Base-by-base conservation (phyloP, 495 filamentous ascomycete species). In the Hypoxylon cercidicola region DNA sequence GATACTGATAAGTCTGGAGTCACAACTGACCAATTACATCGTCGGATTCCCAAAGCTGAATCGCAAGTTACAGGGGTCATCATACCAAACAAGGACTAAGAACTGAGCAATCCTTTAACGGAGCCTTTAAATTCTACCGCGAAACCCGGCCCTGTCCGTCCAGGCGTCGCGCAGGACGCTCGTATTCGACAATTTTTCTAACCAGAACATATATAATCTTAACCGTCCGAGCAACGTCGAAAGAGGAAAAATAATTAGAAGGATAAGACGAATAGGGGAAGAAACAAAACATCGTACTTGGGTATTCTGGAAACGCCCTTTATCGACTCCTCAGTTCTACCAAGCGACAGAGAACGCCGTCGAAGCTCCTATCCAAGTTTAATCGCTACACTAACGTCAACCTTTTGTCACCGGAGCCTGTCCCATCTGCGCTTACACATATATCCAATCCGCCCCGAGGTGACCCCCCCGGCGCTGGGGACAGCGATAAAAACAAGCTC, bases 61-160 rank as follows among this genome's bases (percentile, higher is more conserved):
- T 57, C 55, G 39, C 48, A 49, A 41, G 35, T 58, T 61, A 60
- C 60, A 64, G 55, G 65, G 65, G 65, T 28, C 8, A 47, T n/a
- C n/a, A n/a, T n/a, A n/a, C 44, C 44, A 47, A 11, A 64, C 65
- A 63, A 25, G 55, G 49, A 60, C 55, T 57, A 68, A 63, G 55
- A 56, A 63, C 55, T 50, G 32, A 46, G 49, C 60, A 64, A 63
- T 64, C 65, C 60, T 23, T 68, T 64, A 64, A 64, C 60, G 65
- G 65, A 68, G 65, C 23, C 66, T 43, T 65, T 65, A 69, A 69
- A 69, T 65, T 62, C 53, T 60, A 69, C 66, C 56, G 66, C 62
- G 57, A 54, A 69, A 59, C 62, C 66, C 66, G 66, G 51, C 43
- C 30, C 56, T 60, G 28, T 18, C 40, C 47, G 28, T 18, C 40